Conservation (phyloP, 495 filamentous ascomycete genomes). For the Annulohypoxylon maeteangense region DNA sequence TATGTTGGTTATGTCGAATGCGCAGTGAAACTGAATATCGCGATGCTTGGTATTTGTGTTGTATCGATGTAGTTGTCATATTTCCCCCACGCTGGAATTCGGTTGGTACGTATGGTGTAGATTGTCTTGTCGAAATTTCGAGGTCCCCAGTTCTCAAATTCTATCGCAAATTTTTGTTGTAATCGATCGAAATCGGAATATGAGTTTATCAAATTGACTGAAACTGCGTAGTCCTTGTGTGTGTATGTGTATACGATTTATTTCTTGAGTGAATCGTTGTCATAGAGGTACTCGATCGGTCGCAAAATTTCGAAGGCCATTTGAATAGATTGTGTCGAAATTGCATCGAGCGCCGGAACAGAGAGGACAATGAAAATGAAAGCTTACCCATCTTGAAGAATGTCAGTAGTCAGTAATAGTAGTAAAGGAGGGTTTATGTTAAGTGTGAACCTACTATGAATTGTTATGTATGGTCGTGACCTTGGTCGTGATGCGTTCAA, state of each 20-base stretch:
- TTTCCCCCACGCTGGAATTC: background rate
- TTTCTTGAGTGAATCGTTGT: background rate
- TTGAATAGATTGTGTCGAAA: background rate
- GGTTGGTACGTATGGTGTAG: background rate
- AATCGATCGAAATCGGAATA: background rate
- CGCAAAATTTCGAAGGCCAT: conserved; percentile 15
- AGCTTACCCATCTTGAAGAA: conserved; percentile 63
- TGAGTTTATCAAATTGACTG: background rate
- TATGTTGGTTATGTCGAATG: background rate
- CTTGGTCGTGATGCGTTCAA: conserved; percentile 41
- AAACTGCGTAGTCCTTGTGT: background rate
- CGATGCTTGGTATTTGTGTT: background rate
- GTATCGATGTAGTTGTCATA: background rate
- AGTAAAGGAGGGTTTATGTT: background rate
- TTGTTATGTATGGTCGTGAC: conserved; percentile 45
- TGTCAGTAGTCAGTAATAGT: conserved; percentile 37
- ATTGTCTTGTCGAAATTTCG: background rate
- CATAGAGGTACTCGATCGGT: conserved; percentile 7
- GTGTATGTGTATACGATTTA: background rate
- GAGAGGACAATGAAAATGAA: conserved; percentile 33
- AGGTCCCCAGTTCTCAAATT: background rate
- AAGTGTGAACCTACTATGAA: conserved; percentile 55
- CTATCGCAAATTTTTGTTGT: background rate
- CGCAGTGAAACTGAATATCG: background rate
- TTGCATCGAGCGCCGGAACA: conserved; percentile 5